Conservation (phyloP, 441 rosid species). For the Heliophila coronopifolia region DNA sequence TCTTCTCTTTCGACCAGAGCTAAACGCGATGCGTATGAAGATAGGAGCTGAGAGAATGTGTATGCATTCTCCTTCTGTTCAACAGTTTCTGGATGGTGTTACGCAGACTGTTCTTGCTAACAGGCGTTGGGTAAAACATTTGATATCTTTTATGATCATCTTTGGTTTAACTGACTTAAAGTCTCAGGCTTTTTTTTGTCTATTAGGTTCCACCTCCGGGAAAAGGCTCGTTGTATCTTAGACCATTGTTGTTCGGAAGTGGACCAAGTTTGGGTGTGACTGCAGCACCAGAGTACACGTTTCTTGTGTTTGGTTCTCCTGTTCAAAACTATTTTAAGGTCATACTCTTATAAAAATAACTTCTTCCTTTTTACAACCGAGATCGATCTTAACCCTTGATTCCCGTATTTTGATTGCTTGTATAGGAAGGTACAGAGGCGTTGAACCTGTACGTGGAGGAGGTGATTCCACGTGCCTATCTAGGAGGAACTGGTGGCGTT, state of each 20-base stretch:
- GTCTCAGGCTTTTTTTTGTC: background rate
- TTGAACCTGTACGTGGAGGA: conserved; percentile 57
- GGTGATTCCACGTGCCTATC: conserved; percentile 53
- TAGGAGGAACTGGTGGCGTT: conserved; percentile 73
- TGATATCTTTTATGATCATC: background rate
- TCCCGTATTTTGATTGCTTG: conserved; percentile 20
- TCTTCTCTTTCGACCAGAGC: conserved; percentile 53
- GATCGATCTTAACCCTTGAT: background rate
- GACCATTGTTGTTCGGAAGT: conserved; percentile 64
- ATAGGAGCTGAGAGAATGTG: conserved; percentile 52
- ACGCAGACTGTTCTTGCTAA: conserved; percentile 50
- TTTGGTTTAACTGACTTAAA: background rate
- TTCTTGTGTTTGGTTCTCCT: conserved; percentile 53
- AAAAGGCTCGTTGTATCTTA: conserved; percentile 54
- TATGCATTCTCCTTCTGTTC: conserved; percentile 51
- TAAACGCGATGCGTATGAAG: conserved; percentile 44
- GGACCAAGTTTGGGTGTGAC: conserved; percentile 42
- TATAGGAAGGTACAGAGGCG: conserved; percentile 40
- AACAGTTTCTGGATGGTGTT: conserved; percentile 51
- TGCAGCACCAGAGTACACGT: conserved; percentile 50
- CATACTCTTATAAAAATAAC: background rate
- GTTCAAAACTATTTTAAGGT: conserved; percentile 51
- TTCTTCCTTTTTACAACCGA: background rate
- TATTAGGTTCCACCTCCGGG: conserved; percentile 61
- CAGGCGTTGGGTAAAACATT: conserved; percentile 39